phyloP scores from a whole-genome alignment of 2,329 filamentous ascomycete species.

The Stagonosporopsis vannaccii region DNA sequence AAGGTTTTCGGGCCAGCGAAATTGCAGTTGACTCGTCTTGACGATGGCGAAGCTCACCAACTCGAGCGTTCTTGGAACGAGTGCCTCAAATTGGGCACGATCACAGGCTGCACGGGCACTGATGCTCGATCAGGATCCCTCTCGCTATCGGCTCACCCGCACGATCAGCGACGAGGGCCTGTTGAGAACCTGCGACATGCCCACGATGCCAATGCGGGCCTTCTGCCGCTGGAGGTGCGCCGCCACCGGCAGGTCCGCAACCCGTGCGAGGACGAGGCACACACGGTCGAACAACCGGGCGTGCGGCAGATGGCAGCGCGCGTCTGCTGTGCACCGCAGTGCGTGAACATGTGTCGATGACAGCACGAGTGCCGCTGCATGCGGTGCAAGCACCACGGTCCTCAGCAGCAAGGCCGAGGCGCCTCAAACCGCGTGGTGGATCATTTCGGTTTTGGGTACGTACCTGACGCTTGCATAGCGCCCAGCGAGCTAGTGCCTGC shows the following conservation, averaged over 20 bases:
- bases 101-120: slow-evolving; percentile 36
- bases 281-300: not conserved
- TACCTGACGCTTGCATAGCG: slow-evolving; percentile 21
- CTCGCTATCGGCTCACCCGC: slow-evolving; percentile 38
- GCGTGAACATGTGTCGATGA: slow-evolving; percentile 2
- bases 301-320: slow-evolving; percentile 9
- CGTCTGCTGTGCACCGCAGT: slow-evolving; percentile 4
- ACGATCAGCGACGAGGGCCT: slow-evolving; percentile 43
- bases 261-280: slow-evolving; percentile 7
- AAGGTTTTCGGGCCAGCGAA: slow-evolving; percentile 20
- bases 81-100: slow-evolving; percentile 35
- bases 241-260: not conserved
- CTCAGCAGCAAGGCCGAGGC: slow-evolving; percentile 10
- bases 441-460: slow-evolving; percentile 16
- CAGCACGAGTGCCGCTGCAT: slow-evolving; percentile 15
- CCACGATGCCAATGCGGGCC: slow-evolving; percentile 35
- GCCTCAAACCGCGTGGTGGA: slow-evolving; percentile 6
- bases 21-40: slow-evolving; percentile 21
- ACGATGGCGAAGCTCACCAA: slow-evolving; percentile 16
- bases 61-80: slow-evolving; percentile 22
- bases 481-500: slow-evolving; percentile 15
- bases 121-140: slow-evolving; percentile 39
- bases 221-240: slow-evolving; percentile 12
- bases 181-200: slow-evolving; percentile 27
- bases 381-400: slow-evolving; percentile 2